Base-by-base conservation (phyloP, 345 rosid species). In the Salix udensis region DNA sequence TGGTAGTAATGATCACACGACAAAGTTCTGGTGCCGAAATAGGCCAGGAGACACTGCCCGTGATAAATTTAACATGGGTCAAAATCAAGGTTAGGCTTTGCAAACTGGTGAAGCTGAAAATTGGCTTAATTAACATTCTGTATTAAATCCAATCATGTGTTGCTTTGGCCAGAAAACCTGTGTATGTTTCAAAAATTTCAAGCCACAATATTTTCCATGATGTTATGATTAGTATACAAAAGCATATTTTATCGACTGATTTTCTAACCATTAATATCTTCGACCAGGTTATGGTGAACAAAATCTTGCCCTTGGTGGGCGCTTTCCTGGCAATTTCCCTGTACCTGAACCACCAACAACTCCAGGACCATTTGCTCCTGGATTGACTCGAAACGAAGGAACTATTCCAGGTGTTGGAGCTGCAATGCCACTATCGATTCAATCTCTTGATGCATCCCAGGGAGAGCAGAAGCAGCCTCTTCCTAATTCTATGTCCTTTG, bases 11-110 rank as follows among this genome's bases (percentile, higher is more conserved):
- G 99, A 96, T 81, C 91, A 90, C 82, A 88, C 96, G 2, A 95
- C 98, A 71, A 95, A 91, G 88, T 95, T 95, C 82, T 95, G 98
- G 98, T 90, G 94, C 91, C 88, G 98, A 89, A 91, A 93, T 85
- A 88, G 99, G 75, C 98, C 99, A 30, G 99, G 91, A 44, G 98
- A 92, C 81, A 87, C 95, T 68, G 92, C 91, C 79, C 93, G 94
- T 65, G 98, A 93, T 88, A 94, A 83, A 85, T 89, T 86, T 86
- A 87, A 67, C 77, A 74, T 82, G 82, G 86, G 87, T 76, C 94
- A 93, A 79, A 92, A 84, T 86, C 97, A 92, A 90, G 96, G 96
- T 90, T 72, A 52, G 65, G 23, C 67, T 23, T 75, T 73, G 5
- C 23, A n/a, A 58, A 68, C 40, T 18, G 37, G 12, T 68, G 64